Evolutionary conservation across 768 basidiomycete species (phyloP).

Genomic region (Kwoniella heveanensis): DNA sequence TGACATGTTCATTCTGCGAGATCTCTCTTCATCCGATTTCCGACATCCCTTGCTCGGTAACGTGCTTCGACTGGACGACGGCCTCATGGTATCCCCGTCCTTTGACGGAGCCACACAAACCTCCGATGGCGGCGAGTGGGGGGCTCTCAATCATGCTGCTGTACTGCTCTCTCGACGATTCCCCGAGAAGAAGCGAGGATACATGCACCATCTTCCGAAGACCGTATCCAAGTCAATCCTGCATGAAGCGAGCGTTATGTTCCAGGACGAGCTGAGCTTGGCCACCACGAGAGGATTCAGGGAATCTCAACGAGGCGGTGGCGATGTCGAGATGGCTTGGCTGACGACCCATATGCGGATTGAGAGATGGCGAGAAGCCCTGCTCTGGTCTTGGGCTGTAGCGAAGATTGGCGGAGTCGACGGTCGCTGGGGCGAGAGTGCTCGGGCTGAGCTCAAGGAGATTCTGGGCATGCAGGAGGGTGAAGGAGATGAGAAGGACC

Average conservation of each 20-base stretch:
- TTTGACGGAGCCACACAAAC: conserved; percentile 23
- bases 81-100: conserved; percentile 37
- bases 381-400: conserved; percentile 52
- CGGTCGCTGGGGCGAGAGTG: conserved; percentile 39
- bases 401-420: conserved; percentile 40
- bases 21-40: conserved; percentile 42
- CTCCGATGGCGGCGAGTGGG: conserved; percentile 51
- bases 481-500: conserved; percentile 7
- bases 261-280: conserved; percentile 31
- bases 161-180: conserved; percentile 45
- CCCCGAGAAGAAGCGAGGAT: conserved; percentile 34
- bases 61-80: conserved; percentile 41
- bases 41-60: conserved; percentile 49
- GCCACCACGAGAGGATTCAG: conserved; percentile 47
- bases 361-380: conserved; percentile 53
- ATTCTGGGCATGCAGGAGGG: conserved; percentile 27
- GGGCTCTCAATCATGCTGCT: conserved; percentile 49
- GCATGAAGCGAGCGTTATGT: conserved; percentile 52
- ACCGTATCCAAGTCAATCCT: conserved; percentile 29
- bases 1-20: conserved; percentile 52
- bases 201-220: conserved; percentile 52
- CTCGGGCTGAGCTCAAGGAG: conserved; percentile 29
- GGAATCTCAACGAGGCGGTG: conserved; percentile 34
- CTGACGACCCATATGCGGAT: conserved; percentile 45
- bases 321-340: conserved; percentile 50